These are phyloP conservation scores for Fraxinus latifolia DNA, from an alignment of 305 asterid species.

Conservation along the genomic window DNA sequence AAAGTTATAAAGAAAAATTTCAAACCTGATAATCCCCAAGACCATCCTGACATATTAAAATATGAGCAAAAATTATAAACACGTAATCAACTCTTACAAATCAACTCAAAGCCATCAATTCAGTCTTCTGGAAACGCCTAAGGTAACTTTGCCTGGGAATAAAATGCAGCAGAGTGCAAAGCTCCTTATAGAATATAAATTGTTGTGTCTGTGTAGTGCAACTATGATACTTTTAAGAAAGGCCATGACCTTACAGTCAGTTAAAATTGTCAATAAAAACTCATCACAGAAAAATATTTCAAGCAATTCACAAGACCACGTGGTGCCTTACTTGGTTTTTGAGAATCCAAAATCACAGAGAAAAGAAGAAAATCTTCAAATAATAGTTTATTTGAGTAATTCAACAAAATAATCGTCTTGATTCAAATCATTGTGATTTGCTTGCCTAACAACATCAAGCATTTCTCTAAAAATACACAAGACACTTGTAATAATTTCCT, in stretches of 20 bases:
- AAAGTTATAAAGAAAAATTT: slow-evolving; percentile 11
- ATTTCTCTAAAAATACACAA: neutral
- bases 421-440: neutral
- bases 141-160: slow-evolving; percentile 62
- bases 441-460: neutral
- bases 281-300: slow-evolving; percentile 8
- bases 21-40: slow-evolving; percentile 18
- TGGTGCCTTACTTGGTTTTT: slow-evolving; percentile 18
- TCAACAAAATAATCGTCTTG: neutral
- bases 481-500: neutral
- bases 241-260: slow-evolving; percentile 25
- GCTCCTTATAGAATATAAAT: slow-evolving; percentile 44
- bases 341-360: neutral
- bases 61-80: slow-evolving; percentile 32
- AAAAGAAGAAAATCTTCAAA: neutral
- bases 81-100: slow-evolving; percentile 72
- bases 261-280: slow-evolving; percentile 24
- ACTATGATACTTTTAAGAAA: slow-evolving; percentile 33
- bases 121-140: slow-evolving; percentile 73
- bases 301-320: slow-evolving; percentile 10
- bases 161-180: slow-evolving; percentile 45
- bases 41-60: slow-evolving; percentile 23
- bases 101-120: slow-evolving; percentile 76
- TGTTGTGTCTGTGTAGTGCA: slow-evolving; percentile 40
- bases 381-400: neutral